phyloP scores from a whole-genome alignment of 73 alveolate genomes.

The Stentor coeruleus region DNA sequence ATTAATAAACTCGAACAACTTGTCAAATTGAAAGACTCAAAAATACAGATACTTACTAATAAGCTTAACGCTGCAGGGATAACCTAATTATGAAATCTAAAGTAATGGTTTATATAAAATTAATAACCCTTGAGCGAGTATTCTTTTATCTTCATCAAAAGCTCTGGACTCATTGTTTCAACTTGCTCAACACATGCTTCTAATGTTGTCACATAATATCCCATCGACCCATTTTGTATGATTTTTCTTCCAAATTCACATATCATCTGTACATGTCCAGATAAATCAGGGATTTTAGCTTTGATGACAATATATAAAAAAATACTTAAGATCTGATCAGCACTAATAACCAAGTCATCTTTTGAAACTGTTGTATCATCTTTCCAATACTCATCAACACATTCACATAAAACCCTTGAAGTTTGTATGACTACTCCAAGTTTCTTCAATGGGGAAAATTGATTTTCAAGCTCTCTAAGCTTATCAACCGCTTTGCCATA shows the following conservation, averaged over 20 bases:
- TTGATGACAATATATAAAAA: background rate
- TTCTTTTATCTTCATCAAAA: background rate
- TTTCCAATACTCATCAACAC: background rate
- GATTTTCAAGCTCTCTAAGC: constrained; percentile 2
- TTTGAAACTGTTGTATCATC: background rate
- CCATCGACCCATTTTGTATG: constrained; percentile 23
- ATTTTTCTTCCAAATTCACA: constrained; percentile 21
- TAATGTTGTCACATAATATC: constrained; percentile 16
- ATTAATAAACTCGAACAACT: constrained; percentile 64
- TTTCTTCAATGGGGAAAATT: background rate
- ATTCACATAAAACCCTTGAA: background rate
- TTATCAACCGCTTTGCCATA: background rate
- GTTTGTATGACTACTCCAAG: background rate
- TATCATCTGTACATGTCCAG: constrained; percentile 18
- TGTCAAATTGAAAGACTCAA: constrained; percentile 57
- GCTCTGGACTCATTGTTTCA: constrained; percentile 10
- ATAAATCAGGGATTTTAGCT: background rate
- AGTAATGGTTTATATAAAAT: background rate
- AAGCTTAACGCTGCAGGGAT: constrained; percentile 47
- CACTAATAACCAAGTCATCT: background rate
- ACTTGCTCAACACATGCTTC: constrained; percentile 17
- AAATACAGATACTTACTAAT: constrained; percentile 50
- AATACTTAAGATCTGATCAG: constrained; percentile 21
- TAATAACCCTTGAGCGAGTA: background rate
- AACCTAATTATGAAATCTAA: constrained; percentile 5